Conservation (phyloP, 208 protist genomes). For the Acanthamoeba rhysodes region DNA sequence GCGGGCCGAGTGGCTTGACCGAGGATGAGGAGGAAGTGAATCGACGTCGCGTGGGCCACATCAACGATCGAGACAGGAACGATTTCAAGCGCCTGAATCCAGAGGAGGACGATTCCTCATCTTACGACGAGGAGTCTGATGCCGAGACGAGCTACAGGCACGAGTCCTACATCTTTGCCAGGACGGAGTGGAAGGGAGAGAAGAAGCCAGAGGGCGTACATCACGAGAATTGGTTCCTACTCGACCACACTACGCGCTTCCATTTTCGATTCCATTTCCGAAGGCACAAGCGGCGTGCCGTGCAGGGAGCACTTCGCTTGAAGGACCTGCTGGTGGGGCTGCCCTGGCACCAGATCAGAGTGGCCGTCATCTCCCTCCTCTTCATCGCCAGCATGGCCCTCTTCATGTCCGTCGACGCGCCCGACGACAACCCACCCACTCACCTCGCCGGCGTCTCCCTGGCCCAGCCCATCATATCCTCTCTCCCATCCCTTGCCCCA, state of each 20-base stretch:
- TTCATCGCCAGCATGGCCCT: not conserved
- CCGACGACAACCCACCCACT: not conserved
- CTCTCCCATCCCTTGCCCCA: not conserved
- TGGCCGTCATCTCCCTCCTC: constrained; percentile 11
- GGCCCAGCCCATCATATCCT: not conserved
- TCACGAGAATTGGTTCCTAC: constrained; percentile 20
- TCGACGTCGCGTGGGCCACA: not conserved
- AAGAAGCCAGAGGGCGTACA: not conserved
- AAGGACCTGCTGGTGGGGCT: not conserved
- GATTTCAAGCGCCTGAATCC: not conserved
- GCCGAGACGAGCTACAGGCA: not conserved
- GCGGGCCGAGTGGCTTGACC: not conserved
- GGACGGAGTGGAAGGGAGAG: constrained; percentile 20
- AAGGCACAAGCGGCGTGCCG: not conserved
- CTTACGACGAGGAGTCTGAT: not conserved
- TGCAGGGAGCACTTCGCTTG: not conserved
- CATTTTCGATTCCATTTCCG: not conserved
- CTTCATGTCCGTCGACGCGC: constrained; percentile 28
- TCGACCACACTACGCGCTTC: not conserved
- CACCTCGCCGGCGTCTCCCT: not conserved
- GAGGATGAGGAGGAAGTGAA: not conserved
- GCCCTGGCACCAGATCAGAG: constrained; percentile 35
- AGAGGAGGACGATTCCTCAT: not conserved
- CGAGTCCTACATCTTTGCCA: constrained; percentile 17
- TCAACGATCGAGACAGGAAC: not conserved